Evolutionary conservation across 2,329 filamentous ascomycete genomes (phyloP), one percentile per base, ranked within the genome.

Genomic region (Penicillium carneum): DNA sequence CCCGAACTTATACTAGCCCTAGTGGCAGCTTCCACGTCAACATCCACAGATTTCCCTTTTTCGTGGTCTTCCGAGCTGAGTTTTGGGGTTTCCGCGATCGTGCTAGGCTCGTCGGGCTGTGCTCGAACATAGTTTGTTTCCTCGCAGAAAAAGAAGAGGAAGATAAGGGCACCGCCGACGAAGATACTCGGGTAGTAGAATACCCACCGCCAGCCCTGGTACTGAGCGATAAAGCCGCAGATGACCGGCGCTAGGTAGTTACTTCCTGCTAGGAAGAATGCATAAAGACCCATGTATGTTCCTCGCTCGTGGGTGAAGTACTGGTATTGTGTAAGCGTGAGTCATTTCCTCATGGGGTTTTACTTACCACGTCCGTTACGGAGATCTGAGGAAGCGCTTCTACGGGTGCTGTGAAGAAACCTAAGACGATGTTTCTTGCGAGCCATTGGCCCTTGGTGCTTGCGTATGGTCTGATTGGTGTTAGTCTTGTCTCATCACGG

Each of bases 101-200:
- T 42, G 18, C 39, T 55, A n/a, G 57, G 26, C n/a, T 42, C 43
- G 29, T 60, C 63, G 34, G 56, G 48, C 47, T 68, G 16, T 8
- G 71, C 65, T 6, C 79, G 77, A 5, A 69, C 66, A 63, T 82
- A 84, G 71, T 84, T 85, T 3, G 84, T 84, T 69, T 86, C 84
- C 67, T 86, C 84, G 79, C 84, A 82, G 71, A 82, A 82, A 64
- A 85, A 82, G 72, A 84, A 84, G 0, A 84, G 72, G 58, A 84
- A 81, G 1, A 83, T 66, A 36, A 83, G 79, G 0, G 77, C 78
- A 1, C 75, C 71, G 1, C 71, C 83, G 34, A 74, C 72, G 66
- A 85, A 84, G 26, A 85, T 84, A 4, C 82, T 81, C 11, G 81
- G 81, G 80, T 81, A 85, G 71, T 83, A 82, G 63, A 82, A 76